phyloP scores from a whole-genome alignment of 495 filamentous ascomycete species.

The Hypoxylon lenormandii region DNA sequence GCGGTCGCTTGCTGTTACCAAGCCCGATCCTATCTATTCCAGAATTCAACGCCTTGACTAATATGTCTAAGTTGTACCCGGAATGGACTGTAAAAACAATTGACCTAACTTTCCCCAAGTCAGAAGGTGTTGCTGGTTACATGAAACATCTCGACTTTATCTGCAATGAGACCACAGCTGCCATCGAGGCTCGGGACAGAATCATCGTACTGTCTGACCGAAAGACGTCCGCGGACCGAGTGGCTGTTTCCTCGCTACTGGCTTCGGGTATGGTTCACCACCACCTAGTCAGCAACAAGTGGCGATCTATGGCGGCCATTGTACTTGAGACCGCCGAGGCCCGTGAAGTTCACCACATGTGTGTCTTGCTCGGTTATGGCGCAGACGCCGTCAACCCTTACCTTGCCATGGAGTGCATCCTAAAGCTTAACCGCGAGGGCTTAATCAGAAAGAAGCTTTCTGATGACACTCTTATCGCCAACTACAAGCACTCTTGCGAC shows the following conservation, averaged over 20 bases:
- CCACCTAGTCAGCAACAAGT: constrained; percentile 95
- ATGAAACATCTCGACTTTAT: constrained; percentile 89
- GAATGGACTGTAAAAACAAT: constrained; percentile 94
- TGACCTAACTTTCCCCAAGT: constrained; percentile 95
- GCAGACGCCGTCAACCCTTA: constrained; percentile 97
- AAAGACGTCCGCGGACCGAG: constrained; percentile 82
- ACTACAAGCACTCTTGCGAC: constrained; percentile 98
- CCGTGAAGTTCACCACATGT: constrained; percentile 99
- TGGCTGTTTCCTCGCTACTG: constrained; percentile 87
- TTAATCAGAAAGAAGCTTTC: constrained; percentile 89
- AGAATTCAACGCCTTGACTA: constrained; percentile 89
- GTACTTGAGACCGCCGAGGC: constrained; percentile 96
- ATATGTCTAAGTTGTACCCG: constrained; percentile 77
- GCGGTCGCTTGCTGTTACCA: constrained; percentile 84
- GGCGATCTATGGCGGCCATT: constrained; percentile 88
- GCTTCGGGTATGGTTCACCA: constrained; percentile 97
- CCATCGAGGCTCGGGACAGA: constrained; percentile 84
- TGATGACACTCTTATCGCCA: constrained; percentile 87
- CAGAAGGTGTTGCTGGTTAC: constrained; percentile 85
- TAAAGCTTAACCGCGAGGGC: constrained; percentile 97
- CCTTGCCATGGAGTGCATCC: constrained; percentile 95
- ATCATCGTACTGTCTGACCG: constrained; percentile 93
- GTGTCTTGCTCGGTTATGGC: constrained; percentile 95
- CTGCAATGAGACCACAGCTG: constrained; percentile 85
- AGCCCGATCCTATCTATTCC: constrained; percentile 92